Conservation (phyloP, 805 yeast genomes). For the Metahyphopichia silvanorum region DNA sequence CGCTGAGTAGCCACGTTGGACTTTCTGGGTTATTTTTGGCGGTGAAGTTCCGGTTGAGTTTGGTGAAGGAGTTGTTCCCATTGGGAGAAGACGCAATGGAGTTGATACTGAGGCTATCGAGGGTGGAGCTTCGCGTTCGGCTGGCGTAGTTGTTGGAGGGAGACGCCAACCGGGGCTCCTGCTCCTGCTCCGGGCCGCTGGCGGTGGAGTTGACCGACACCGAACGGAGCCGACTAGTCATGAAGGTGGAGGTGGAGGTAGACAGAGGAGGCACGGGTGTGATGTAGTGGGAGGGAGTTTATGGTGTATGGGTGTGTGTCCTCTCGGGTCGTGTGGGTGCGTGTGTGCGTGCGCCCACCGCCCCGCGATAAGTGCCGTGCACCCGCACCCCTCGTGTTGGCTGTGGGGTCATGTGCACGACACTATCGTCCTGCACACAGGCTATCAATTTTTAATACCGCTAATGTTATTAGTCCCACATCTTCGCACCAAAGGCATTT, state of each 20-base stretch:
- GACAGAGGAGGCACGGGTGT: not conserved
- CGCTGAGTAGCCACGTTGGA: slow-evolving; percentile 61
- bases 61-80: not conserved
- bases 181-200: not conserved
- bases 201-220: slow-evolving; percentile 1
- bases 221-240: slow-evolving; percentile 1
- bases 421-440: no score
- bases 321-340: no score
- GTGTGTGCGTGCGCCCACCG: no score
- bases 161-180: not conserved
- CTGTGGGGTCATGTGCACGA: no score
- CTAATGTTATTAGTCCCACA: no score
- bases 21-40: slow-evolving; percentile 6
- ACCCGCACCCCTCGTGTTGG: no score
- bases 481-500: no score
- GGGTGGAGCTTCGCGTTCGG: slow-evolving; percentile 2
- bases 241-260: not conserved
- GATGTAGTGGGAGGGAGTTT: not conserved
- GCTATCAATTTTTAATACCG: no score
- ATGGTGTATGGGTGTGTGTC: no score
- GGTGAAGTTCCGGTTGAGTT: not conserved
- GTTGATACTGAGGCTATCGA: slow-evolving; percentile 2
- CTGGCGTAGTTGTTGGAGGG: not conserved
- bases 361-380: no score
- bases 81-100: slow-evolving; percentile 1